Percentiles rank a stretch among this genome's conserved stretches.
Conservation (phyloP, 2,329 filamentous ascomycete species). For the Stemphylium vesicarium region DNA sequence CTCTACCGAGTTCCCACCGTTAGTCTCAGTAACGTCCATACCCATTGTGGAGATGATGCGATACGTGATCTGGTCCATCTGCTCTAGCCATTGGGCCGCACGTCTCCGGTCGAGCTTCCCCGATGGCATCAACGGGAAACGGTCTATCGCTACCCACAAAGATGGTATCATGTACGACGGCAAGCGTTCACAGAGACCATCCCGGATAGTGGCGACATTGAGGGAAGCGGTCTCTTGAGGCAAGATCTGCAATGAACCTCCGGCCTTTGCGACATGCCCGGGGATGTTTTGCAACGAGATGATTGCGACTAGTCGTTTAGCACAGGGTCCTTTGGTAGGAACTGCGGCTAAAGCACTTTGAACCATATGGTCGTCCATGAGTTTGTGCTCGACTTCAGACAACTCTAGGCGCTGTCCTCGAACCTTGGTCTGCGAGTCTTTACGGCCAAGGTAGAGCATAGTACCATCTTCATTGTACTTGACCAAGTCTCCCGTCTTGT, state of each 20-base stretch:
- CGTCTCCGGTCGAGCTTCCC: slow-evolving; percentile 42
- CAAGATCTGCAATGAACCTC: slow-evolving; percentile 23
- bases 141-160: slow-evolving; percentile 36
- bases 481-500: slow-evolving; percentile 49
- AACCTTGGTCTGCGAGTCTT: slow-evolving; percentile 47
- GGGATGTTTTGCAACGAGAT: slow-evolving; percentile 32
- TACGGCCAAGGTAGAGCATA: slow-evolving; percentile 41
- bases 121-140: slow-evolving; percentile 42
- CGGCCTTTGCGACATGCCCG: neutral
- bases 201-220: slow-evolving; percentile 33
- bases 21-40: slow-evolving; percentile 16
- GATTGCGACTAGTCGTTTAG: slow-evolving; percentile 41
- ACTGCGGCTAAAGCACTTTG: slow-evolving; percentile 41
- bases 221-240: slow-evolving; percentile 31
- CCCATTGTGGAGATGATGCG: slow-evolving; percentile 34
- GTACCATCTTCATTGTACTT: slow-evolving; percentile 47
- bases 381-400: slow-evolving; percentile 55
- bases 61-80: slow-evolving; percentile 38
- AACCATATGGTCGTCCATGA: slow-evolving; percentile 36
- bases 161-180: slow-evolving; percentile 46
- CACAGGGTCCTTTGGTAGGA: slow-evolving; percentile 36
- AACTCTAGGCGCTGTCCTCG: slow-evolving; percentile 55
- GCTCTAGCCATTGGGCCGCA: slow-evolving; percentile 39
- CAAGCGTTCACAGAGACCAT: slow-evolving; percentile 36
- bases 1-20: slow-evolving; percentile 28